Evolutionary conservation across 768 basidiomycete species (phyloP), one percentile per base, ranked within the genome.

Genomic region (Leucocoprinus leucothites): DNA sequence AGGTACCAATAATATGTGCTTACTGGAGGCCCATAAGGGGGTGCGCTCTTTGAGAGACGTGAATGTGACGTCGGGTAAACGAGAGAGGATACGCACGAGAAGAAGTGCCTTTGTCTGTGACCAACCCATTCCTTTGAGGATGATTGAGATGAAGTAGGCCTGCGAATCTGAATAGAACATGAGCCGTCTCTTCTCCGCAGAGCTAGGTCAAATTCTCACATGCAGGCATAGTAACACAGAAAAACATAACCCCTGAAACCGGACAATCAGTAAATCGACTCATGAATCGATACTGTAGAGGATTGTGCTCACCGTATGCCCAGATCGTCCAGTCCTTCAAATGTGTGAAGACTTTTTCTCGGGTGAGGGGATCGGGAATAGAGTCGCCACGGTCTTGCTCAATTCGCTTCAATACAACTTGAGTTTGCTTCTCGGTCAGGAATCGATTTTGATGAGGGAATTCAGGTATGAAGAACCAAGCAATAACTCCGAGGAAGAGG

Each of bases 271-370:
- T 6, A 21, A 25, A 3, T 24, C 40, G n/a, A 21, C 13, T n/a
- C n/a, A n/a, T 14, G 1, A 11, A 8, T 31, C 11, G 31, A 25
- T 11, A 16, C 11, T 28, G 9, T 11, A 28, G n/a, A 24, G 34
- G n/a, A 35, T 35, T 59, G n/a, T n/a, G n/a, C 52, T 7, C 35
- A 67, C 70, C 68, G 52, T 60, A 66, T 31, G 61, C 63, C 69
- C 68, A 71, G 24, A 69, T 54, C n/a, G 65, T 69, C 67, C 67
- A 69, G 53, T 72, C 70, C n/a, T 60, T 48, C 38, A 71, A 53
- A 49, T 71, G 68, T 35, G 59, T 51, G 25, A 65, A 9, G 24
- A 71, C 55, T 52, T 71, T 71, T 21, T 43, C 24, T 35, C 42
- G 31, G 0, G 66, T 67, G 48, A 71, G 61, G 35, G 66, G 46